A percentile compares a stretch with the other conserved stretches of the same genome.
phyloP scores from a whole-genome alignment of 495 filamentous ascomycete species.

The Astrocystis sublimbata region DNA sequence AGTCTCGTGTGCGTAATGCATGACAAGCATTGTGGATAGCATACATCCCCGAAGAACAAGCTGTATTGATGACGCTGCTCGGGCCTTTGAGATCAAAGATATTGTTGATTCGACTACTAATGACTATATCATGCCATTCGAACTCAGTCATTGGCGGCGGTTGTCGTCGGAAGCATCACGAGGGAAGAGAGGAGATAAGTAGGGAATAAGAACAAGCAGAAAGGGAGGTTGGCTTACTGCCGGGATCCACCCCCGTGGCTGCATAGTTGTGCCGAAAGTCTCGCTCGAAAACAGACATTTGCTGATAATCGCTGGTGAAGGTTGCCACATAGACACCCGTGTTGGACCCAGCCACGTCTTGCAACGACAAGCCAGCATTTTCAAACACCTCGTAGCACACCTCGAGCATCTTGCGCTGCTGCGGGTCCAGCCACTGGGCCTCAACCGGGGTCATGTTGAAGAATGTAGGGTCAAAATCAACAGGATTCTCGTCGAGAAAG shows the following conservation, averaged over 20 bases:
- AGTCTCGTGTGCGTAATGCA: slow-evolving; percentile 36
- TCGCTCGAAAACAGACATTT: slow-evolving; percentile 26
- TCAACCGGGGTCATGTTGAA: slow-evolving; percentile 49
- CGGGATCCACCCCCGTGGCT: slow-evolving; percentile 31
- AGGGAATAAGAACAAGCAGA: too few relatives aligned
- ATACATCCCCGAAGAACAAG: slow-evolving; percentile 53
- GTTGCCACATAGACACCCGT: slow-evolving; percentile 41
- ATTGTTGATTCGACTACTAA: slow-evolving; percentile 51
- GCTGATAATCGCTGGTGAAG: slow-evolving; percentile 47
- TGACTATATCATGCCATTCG: too few relatives aligned
- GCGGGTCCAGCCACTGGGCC: slow-evolving; percentile 34
- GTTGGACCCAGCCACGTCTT: slow-evolving; percentile 39
- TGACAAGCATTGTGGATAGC: slow-evolving; percentile 48
- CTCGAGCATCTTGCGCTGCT: slow-evolving; percentile 42
- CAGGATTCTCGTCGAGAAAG: slow-evolving; percentile 32
- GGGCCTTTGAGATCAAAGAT: slow-evolving; percentile 53
- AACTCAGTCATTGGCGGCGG: too few relatives aligned
- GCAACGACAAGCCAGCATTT: slow-evolving; percentile 43
- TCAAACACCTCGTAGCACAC: slow-evolving; percentile 52
- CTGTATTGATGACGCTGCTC: slow-evolving; percentile 50
- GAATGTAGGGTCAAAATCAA: slow-evolving; percentile 49
- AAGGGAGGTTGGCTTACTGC: too few relatives aligned
- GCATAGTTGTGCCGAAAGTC: slow-evolving; percentile 31
- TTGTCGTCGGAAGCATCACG: too few relatives aligned
- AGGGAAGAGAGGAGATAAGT: too few relatives aligned